Evolutionary conservation across 2,329 filamentous ascomycete genomes (phyloP).

Genomic region (Colletotrichum sp.): DNA sequence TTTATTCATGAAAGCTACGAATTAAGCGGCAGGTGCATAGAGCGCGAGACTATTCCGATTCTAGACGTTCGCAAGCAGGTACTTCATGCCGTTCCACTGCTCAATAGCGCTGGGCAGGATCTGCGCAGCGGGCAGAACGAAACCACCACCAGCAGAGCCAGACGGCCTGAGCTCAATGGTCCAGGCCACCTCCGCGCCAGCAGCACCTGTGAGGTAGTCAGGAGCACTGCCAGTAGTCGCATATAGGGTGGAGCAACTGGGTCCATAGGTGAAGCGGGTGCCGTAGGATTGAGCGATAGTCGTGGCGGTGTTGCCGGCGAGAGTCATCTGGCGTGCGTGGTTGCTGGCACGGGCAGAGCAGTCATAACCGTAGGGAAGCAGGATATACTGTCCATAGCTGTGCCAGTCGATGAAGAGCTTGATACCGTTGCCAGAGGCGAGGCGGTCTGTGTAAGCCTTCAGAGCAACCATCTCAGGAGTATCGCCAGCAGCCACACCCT

Average conservation of each 20-base stretch:
- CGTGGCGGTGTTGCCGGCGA: constrained; percentile 32
- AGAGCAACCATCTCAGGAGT: constrained; percentile 58
- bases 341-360: constrained; percentile 42
- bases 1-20: no score
- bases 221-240: constrained; percentile 34
- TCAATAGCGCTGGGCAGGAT: constrained; percentile 40
- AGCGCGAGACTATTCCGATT: no score
- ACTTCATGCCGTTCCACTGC: constrained; percentile 39
- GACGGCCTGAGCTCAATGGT: constrained; percentile 41
- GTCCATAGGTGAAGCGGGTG: constrained; percentile 40
- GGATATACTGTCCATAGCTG: constrained; percentile 48
- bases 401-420: constrained; percentile 55
- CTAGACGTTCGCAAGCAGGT: constrained; percentile 26
- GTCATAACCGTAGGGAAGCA: constrained; percentile 50
- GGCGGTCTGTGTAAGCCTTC: constrained; percentile 35
- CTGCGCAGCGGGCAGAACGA: constrained; percentile 40
- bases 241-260: constrained; percentile 42
- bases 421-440: constrained; percentile 33
- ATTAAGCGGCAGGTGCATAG: no score
- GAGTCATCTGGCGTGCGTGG: constrained; percentile 41
- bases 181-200: constrained; percentile 39
- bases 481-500: constrained; percentile 46
- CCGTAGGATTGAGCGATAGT: constrained; percentile 37
- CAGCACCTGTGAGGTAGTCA: constrained; percentile 30
- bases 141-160: constrained; percentile 37